Evolutionary conservation across 2,329 filamentous ascomycete species (phyloP).

Genomic region (Botrytis aclada): DNA sequence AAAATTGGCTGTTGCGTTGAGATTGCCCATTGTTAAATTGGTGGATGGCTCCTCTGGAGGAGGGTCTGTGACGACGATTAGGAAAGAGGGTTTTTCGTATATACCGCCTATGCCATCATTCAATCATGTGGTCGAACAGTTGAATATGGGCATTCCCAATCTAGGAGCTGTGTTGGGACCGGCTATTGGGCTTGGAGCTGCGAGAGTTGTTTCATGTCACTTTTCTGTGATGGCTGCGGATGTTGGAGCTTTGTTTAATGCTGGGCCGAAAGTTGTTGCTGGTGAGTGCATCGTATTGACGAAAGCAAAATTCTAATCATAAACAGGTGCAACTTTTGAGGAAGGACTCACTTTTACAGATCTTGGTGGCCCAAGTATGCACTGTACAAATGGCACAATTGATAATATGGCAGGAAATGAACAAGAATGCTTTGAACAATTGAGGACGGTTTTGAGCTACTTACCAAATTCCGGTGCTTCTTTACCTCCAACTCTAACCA

Average conservation of each 20-base stretch:
- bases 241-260: slow-evolving; percentile 60
- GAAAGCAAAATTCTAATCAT: not conserved
- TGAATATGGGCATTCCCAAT: slow-evolving; percentile 63
- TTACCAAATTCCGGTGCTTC: slow-evolving; percentile 56
- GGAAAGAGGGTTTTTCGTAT: slow-evolving; percentile 54
- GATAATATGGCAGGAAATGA: slow-evolving; percentile 62
- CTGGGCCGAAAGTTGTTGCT: slow-evolving; percentile 60
- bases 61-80: slow-evolving; percentile 59
- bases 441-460: slow-evolving; percentile 54
- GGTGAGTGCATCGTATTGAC: slow-evolving; percentile 21
- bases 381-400: slow-evolving; percentile 64
- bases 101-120: slow-evolving; percentile 56
- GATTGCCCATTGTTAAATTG: slow-evolving; percentile 60
- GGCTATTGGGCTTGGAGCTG: slow-evolving; percentile 61
- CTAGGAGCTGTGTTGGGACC: slow-evolving; percentile 61
- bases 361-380: slow-evolving; percentile 57
- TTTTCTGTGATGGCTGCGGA: slow-evolving; percentile 65
- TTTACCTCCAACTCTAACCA: slow-evolving; percentile 48
- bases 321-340: slow-evolving; percentile 55
- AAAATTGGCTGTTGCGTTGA: slow-evolving; percentile 55
- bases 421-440: slow-evolving; percentile 58
- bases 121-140: slow-evolving; percentile 51
- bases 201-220: slow-evolving; percentile 58
- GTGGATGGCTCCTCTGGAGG: slow-evolving; percentile 63
- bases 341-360: slow-evolving; percentile 58